Conservation (phyloP, 257 asterid genomes). For the Cynanchum wilfordii region DNA sequence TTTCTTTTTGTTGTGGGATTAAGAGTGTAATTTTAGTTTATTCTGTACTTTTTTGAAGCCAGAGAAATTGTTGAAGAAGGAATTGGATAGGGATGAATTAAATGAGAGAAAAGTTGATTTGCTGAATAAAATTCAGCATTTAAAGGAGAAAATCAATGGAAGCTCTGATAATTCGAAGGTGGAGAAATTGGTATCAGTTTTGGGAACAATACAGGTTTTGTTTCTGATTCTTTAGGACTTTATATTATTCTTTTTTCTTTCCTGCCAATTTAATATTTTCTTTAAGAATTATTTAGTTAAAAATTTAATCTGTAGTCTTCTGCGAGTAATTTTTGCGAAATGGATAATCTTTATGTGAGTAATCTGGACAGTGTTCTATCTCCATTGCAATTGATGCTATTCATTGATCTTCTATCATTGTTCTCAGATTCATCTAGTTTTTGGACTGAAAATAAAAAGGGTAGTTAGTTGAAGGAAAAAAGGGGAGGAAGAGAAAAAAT, state of each 20-base stretch:
- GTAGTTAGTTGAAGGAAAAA: not conserved
- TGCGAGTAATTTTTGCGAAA: not conserved
- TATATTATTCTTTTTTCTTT: not conserved
- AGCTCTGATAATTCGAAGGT: conserved; percentile 20
- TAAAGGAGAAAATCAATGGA: conserved; percentile 26
- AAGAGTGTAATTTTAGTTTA: not conserved
- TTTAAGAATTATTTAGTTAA: not conserved
- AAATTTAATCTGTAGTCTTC: too few species aligned
- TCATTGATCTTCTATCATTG: not conserved
- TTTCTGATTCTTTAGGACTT: not conserved
- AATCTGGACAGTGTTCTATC: not conserved
- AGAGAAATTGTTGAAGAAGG: not conserved
- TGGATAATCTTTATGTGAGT: too few species aligned
- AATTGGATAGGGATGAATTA: not conserved
- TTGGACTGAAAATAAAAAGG: not conserved
- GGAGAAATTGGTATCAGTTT: conserved; percentile 34
- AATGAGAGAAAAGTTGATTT: conserved; percentile 22
- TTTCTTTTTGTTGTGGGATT: not conserved
- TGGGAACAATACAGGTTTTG: conserved; percentile 41
- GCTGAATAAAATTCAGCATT: conserved; percentile 30
- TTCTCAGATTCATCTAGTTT: not conserved
- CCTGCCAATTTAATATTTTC: not conserved
- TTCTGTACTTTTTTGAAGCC: not conserved
- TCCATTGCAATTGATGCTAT: not conserved
- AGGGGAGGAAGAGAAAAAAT: not conserved